Conservation (phyloP, 257 asterid species). For the Solanum appendiculatum region DNA sequence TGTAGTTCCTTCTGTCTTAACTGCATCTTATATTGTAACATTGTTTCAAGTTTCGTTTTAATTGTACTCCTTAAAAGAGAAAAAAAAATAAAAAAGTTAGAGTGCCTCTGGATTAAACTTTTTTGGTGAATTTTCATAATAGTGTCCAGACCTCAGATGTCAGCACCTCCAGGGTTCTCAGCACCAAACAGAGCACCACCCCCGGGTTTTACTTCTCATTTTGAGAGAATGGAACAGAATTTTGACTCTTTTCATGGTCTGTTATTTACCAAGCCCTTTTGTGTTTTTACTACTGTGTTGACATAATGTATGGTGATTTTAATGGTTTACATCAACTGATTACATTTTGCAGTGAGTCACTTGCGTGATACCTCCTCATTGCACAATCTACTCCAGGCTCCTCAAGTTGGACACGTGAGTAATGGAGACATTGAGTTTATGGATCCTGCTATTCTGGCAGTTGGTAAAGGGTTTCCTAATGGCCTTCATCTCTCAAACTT, state of each 20-base stretch:
- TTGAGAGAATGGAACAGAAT: conserved; percentile 50
- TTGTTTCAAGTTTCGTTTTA: neutral
- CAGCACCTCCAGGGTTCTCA: conserved; percentile 94
- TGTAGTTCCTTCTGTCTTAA: neutral
- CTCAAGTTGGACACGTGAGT: conserved; percentile 29
- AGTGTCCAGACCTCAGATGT: conserved; percentile 77
- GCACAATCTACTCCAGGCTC: conserved; percentile 54
- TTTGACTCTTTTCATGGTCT: conserved; percentile 44
- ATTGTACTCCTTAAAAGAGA: neutral
- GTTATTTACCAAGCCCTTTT: conserved; percentile 6
- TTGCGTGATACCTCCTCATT: conserved; percentile 32
- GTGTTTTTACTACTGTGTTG: neutral
- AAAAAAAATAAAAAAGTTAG: neutral
- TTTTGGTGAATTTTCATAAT: conserved; percentile 11
- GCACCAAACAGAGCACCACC: conserved; percentile 72
- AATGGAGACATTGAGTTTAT: conserved; percentile 76
- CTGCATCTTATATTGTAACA: neutral
- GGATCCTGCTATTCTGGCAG: conserved; percentile 98
- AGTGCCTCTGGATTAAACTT: neutral
- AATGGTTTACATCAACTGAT: neutral
- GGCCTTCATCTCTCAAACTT: conserved; percentile 43
- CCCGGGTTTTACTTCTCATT: conserved; percentile 70
- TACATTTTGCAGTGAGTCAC: conserved; percentile 49
- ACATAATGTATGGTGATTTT: neutral
- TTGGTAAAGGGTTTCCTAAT: conserved; percentile 75